Conservation (phyloP, 352 stramenopile genomes). For the Pythium angustatum region DNA sequence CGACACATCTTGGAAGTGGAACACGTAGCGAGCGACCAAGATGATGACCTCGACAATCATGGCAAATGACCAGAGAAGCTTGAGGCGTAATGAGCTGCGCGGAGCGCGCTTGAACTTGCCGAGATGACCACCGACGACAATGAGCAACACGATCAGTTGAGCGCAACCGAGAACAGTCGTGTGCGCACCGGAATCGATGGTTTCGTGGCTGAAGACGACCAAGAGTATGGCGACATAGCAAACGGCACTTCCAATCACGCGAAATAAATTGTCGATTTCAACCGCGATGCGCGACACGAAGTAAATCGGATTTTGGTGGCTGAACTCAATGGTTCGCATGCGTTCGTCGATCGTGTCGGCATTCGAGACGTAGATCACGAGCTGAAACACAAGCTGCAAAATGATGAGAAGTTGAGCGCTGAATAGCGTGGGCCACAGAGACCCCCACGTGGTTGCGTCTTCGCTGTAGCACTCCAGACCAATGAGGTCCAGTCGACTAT, state of each 20-base stretch:
- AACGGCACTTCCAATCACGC: slow-evolving; percentile 55
- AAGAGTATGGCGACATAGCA: slow-evolving; percentile 77
- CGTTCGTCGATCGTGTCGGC: slow-evolving; percentile 69
- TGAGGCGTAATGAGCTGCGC: slow-evolving; percentile 67
- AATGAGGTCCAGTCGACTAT: slow-evolving; percentile 51
- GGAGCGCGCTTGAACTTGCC: slow-evolving; percentile 61
- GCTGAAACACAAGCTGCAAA: slow-evolving; percentile 80
- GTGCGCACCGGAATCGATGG: slow-evolving; percentile 45
- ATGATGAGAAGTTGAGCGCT: slow-evolving; percentile 84
- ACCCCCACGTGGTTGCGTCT: slow-evolving; percentile 56
- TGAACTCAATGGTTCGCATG: slow-evolving; percentile 54
- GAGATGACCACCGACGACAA: slow-evolving; percentile 73
- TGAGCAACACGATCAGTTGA: slow-evolving; percentile 63
- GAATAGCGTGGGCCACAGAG: slow-evolving; percentile 81
- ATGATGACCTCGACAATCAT: slow-evolving; percentile 70
- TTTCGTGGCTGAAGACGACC: slow-evolving; percentile 67
- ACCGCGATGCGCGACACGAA: slow-evolving; percentile 72
- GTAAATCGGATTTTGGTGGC: slow-evolving; percentile 71
- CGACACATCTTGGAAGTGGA: slow-evolving; percentile 77
- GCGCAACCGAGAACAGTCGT: slow-evolving; percentile 67
- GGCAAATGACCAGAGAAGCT: slow-evolving; percentile 78
- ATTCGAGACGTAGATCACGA: slow-evolving; percentile 83
- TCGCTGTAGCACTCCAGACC: slow-evolving; percentile 74
- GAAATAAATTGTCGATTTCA: slow-evolving; percentile 80
- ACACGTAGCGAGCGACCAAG: slow-evolving; percentile 71